These are phyloP conservation scores for Colletotrichum kahawae DNA, from an alignment of 2,329 filamentous ascomycete species.

Conservation along the genomic window DNA sequence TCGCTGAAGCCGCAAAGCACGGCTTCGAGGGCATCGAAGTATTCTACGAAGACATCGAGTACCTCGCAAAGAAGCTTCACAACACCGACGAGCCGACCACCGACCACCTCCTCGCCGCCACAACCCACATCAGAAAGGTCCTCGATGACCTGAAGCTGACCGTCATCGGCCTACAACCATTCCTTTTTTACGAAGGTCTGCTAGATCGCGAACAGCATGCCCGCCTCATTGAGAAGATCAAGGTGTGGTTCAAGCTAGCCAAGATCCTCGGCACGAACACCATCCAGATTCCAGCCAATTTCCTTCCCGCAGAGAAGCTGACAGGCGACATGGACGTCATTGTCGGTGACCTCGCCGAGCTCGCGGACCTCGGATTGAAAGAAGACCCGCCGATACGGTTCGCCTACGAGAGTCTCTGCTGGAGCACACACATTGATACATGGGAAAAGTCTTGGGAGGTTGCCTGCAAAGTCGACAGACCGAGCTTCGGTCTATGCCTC, in stretches of 20 bases:
- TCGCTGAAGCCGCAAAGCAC: not conserved
- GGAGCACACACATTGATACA: conserved; percentile 71
- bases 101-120: conserved; percentile 60
- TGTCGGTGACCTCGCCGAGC: conserved; percentile 63
- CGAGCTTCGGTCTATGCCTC: conserved; percentile 79
- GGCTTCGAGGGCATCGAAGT: conserved; percentile 74
- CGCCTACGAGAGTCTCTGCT: conserved; percentile 75
- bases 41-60: conserved; percentile 77
- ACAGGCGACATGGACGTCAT: conserved; percentile 57
- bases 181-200: conserved; percentile 78
- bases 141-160: conserved; percentile 58
- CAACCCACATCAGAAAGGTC: conserved; percentile 58
- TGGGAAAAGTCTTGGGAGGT: conserved; percentile 77
- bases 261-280: conserved; percentile 69
- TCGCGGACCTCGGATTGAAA: conserved; percentile 69
- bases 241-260: conserved; percentile 72
- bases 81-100: conserved; percentile 33
- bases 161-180: conserved; percentile 76
- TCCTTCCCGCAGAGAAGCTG: conserved; percentile 55
- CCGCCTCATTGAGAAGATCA: conserved; percentile 64
- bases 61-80: conserved; percentile 54
- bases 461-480: conserved; percentile 65
- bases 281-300: conserved; percentile 76
- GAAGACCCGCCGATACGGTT: conserved; percentile 65
- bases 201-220: conserved; percentile 63